Percentiles rank a stretch among this genome's conserved stretches.
Evolutionary conservation across 768 basidiomycete species (phyloP).

Genomic region (Agaricus blazei): DNA sequence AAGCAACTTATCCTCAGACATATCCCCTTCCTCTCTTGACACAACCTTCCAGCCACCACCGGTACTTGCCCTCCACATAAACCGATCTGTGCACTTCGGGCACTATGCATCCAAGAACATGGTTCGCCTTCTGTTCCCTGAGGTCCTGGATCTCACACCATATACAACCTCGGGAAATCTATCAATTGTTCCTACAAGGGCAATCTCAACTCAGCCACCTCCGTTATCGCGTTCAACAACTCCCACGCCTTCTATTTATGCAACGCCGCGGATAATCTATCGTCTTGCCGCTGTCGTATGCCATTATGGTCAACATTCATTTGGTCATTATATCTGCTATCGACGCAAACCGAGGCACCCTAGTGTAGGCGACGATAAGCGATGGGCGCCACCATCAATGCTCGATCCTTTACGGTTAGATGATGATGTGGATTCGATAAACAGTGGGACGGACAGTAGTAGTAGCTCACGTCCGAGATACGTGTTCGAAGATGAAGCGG

Average conservation of each 20-base stretch:
- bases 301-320: conserved; percentile 89
- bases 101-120: conserved; percentile 85
- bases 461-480: conserved; percentile 4
- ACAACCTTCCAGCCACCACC: conserved; percentile 63
- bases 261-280: conserved; percentile 68
- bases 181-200: conserved; percentile 59
- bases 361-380: conserved; percentile 30
- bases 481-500: conserved; percentile 21
- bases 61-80: conserved; percentile 85
- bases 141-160: conserved; percentile 84
- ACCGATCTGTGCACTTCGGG: conserved; percentile 76
- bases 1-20: conserved; percentile 21
- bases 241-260: conserved; percentile 18
- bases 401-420: conserved; percentile 23
- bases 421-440: conserved; percentile 18
- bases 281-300: conserved; percentile 83
- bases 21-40: conserved; percentile 1
- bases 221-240: conserved; percentile 11
- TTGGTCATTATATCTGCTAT: conserved; percentile 93
- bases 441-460: conserved; percentile 13
- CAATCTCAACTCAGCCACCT: conserved; percentile 64
- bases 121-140: conserved; percentile 75
- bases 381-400: conserved; percentile 28
- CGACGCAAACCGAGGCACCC: conserved; percentile 70
- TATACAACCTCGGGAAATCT: conserved; percentile 82